A percentile compares a stretch with the other conserved stretches of the same genome.
These are phyloP conservation scores for Peterozyma xylosa DNA, from an alignment of 805 yeast genomes.

Conservation along the genomic window DNA sequence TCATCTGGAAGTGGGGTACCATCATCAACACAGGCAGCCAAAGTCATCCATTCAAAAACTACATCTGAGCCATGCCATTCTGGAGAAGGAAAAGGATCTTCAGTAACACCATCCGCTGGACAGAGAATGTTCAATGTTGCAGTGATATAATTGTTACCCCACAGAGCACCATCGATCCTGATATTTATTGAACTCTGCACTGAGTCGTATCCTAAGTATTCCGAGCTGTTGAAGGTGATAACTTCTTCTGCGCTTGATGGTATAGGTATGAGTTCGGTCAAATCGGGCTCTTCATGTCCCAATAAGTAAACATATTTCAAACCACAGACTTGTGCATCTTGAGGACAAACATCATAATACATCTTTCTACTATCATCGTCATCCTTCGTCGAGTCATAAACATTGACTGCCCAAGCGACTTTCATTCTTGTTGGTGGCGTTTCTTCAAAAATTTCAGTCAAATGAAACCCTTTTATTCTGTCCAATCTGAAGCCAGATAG, in stretches of 20 bases:
- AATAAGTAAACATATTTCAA: slow-evolving; percentile 47
- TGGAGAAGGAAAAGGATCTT: slow-evolving; percentile 20
- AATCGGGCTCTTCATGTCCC: slow-evolving; percentile 33
- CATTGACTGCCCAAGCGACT: slow-evolving; percentile 61
- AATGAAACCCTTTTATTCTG: slow-evolving; percentile 41
- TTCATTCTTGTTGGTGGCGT: slow-evolving; percentile 78
- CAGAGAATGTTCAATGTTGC: slow-evolving; percentile 45
- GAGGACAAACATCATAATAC: slow-evolving; percentile 49
- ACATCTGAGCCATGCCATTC: slow-evolving; percentile 30
- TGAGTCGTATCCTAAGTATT: background rate
- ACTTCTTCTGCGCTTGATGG: slow-evolving; percentile 16
- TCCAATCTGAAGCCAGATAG: slow-evolving; percentile 34
- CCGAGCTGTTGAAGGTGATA: too few relatives aligned
- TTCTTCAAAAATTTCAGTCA: slow-evolving; percentile 28
- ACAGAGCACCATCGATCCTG: slow-evolving; percentile 42
- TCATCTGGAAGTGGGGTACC: slow-evolving; percentile 13
- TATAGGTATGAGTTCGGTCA: slow-evolving; percentile 59
- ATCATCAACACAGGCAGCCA: slow-evolving; percentile 31
- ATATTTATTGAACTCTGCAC: slow-evolving; percentile 13
- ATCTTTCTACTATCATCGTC: slow-evolving; percentile 21
- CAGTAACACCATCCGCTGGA: slow-evolving; percentile 19
- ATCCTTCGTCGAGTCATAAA: slow-evolving; percentile 49
- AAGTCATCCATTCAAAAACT: slow-evolving; percentile 22
- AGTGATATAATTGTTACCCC: slow-evolving; percentile 59
- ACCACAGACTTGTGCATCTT: slow-evolving; percentile 75